A percentile compares a stretch with the other conserved stretches of the same genome.
phyloP scores from a whole-genome alignment of 768 basidiomycete genomes.

The Myochromella boudieri region DNA sequence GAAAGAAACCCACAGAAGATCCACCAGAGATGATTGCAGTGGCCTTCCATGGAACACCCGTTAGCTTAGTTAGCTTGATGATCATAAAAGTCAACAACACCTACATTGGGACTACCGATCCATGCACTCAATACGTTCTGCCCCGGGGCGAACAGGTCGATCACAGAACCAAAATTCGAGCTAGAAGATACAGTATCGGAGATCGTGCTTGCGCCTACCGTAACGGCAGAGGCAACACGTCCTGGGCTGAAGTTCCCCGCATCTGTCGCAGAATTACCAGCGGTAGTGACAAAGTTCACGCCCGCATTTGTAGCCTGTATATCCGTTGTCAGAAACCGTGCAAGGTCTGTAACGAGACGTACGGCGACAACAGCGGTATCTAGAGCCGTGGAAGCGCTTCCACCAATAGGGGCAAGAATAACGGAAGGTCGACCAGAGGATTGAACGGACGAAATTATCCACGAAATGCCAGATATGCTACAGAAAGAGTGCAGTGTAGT shows the following conservation, averaged over 20 bases:
- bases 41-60: not conserved
- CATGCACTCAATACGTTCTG: constrained; percentile 15
- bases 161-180: constrained; percentile 13
- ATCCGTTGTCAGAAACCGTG: not conserved
- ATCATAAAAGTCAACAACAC: not conserved
- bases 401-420: constrained; percentile 21
- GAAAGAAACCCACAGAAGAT: constrained; percentile 1
- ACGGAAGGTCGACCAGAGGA: constrained; percentile 19
- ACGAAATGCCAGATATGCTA: constrained; percentile 18
- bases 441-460: constrained; percentile 4
- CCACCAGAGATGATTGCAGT: constrained; percentile 7
- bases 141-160: constrained; percentile 17
- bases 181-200: constrained; percentile 7
- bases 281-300: constrained; percentile 6
- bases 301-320: constrained; percentile 10
- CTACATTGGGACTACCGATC: constrained; percentile 14
- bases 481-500: not conserved
- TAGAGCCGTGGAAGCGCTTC: constrained; percentile 16
- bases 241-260: constrained; percentile 13
- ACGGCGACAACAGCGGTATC: constrained; percentile 20
- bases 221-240: constrained; percentile 11
- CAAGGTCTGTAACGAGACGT: not conserved
- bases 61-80: not conserved
- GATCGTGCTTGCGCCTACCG: constrained; percentile 14
- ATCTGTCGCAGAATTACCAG: constrained; percentile 12